Percentiles rank a stretch among this genome's conserved stretches.
phyloP scores from a whole-genome alignment of 345 rosid genomes.

The Mangifera indica region DNA sequence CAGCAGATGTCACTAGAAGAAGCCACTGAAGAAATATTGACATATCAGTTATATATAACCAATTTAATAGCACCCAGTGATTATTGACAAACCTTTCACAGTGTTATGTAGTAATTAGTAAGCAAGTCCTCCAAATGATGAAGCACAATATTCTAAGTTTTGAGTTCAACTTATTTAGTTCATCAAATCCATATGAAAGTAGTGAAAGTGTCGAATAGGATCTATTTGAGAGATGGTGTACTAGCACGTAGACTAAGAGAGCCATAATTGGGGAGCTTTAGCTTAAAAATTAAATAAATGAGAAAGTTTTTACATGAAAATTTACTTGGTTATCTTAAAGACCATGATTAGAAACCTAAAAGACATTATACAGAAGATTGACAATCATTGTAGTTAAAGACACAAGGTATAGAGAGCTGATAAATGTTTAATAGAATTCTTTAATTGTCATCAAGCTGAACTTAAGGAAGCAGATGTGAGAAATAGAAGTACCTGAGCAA shows the following conservation, averaged over 20 bases:
- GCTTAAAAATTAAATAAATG: neutral
- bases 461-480: neutral
- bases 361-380: neutral
- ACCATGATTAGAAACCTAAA: neutral
- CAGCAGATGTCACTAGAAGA: neutral
- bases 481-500: conserved; percentile 58
- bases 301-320: neutral
- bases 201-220: neutral
- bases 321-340: neutral
- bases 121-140: neutral
- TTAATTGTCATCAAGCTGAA: neutral
- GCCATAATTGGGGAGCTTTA: neutral
- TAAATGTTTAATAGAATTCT: neutral
- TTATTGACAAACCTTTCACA: neutral
- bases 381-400: neutral
- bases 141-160: neutral
- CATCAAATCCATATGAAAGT: neutral
- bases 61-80: neutral
- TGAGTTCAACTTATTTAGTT: neutral
- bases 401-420: neutral
- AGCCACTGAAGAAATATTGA: neutral
- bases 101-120: neutral
- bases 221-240: neutral
- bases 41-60: neutral
- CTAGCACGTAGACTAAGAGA: neutral